A percentile compares a stretch with the other conserved stretches of the same genome.
Conservation (phyloP, 257 asterid species). For the Mitragyna speciosa region DNA sequence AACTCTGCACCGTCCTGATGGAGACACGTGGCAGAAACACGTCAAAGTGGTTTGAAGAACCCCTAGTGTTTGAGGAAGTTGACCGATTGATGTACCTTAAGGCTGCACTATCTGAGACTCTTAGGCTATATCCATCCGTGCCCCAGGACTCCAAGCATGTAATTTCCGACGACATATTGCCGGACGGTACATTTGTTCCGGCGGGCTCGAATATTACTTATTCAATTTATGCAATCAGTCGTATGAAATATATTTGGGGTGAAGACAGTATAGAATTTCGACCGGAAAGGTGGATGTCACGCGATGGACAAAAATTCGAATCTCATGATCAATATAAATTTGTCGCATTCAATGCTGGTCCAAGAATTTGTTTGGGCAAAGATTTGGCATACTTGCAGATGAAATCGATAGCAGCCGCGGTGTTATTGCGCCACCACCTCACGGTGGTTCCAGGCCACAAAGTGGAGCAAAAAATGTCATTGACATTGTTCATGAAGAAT, state of each 20-base stretch:
- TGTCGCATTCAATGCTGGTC: slow-evolving; percentile 61
- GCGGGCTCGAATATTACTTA: slow-evolving; percentile 60
- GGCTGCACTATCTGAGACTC: slow-evolving; percentile 63
- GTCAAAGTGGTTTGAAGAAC: slow-evolving; percentile 46
- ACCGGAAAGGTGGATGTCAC: slow-evolving; percentile 68
- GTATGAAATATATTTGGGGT: slow-evolving; percentile 67
- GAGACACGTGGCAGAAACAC: slow-evolving; percentile 48
- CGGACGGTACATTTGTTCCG: slow-evolving; percentile 65
- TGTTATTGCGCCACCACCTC: slow-evolving; percentile 53
- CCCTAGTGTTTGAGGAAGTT: slow-evolving; percentile 59
- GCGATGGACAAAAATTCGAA: slow-evolving; percentile 39
- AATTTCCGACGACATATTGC: slow-evolving; percentile 45
- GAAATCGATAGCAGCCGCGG: slow-evolving; percentile 61
- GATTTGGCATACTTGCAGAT: slow-evolving; percentile 60
- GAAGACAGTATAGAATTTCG: slow-evolving; percentile 53
- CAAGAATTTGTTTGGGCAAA: slow-evolving; percentile 56
- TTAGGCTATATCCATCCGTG: slow-evolving; percentile 65
- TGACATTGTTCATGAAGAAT: slow-evolving; percentile 63
- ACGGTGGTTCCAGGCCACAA: slow-evolving; percentile 47
- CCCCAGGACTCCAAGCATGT: slow-evolving; percentile 70
- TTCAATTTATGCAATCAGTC: slow-evolving; percentile 57
- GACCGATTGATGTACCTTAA: slow-evolving; percentile 54
- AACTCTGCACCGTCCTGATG: slow-evolving; percentile 32
- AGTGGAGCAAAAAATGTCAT: slow-evolving; percentile 64
- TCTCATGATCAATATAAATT: slow-evolving; percentile 43